Percentiles rank a stretch among this genome's conserved stretches.
Conservation (phyloP, 495 filamentous ascomycete genomes). For the Halenospora varia region DNA sequence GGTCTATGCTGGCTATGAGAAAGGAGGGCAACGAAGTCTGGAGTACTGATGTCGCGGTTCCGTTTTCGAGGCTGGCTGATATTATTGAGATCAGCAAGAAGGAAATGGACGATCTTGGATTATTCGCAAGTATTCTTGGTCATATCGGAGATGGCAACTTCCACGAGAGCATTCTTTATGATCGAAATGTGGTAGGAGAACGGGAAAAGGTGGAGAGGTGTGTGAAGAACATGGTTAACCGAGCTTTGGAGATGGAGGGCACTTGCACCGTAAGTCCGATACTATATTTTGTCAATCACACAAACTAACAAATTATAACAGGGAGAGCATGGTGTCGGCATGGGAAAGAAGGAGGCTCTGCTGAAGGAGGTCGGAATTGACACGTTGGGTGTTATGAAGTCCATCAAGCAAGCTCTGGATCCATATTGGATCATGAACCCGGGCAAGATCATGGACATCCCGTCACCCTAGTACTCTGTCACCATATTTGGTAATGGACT, state of each 20-base stretch:
- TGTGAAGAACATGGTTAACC: constrained; percentile 83
- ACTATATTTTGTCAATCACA: no score
- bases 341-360: constrained; percentile 81
- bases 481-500: not conserved
- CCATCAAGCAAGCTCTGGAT: constrained; percentile 80
- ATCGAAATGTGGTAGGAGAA: constrained; percentile 61
- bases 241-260: constrained; percentile 88
- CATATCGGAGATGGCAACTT: constrained; percentile 93
- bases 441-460: constrained; percentile 78
- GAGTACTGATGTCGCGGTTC: constrained; percentile 87
- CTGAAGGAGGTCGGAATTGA: constrained; percentile 77
- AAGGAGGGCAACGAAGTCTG: constrained; percentile 57
- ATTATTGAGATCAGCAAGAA: constrained; percentile 89
- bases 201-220: constrained; percentile 68
- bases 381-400: constrained; percentile 81
- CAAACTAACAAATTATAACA: constrained; percentile 19
- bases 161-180: constrained; percentile 85
- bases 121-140: constrained; percentile 77
- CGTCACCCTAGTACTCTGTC: constrained; percentile 10
- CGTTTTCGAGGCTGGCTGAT: constrained; percentile 79
- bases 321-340: constrained; percentile 85
- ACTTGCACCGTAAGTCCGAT: constrained; percentile 73
- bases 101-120: constrained; percentile 76
- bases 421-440: constrained; percentile 90
- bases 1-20: constrained; percentile 69